Evolutionary conservation across 352 stramenopile species (phyloP), one percentile per base, ranked within the genome.

Genomic region (Phytophthora podocarpi): DNA sequence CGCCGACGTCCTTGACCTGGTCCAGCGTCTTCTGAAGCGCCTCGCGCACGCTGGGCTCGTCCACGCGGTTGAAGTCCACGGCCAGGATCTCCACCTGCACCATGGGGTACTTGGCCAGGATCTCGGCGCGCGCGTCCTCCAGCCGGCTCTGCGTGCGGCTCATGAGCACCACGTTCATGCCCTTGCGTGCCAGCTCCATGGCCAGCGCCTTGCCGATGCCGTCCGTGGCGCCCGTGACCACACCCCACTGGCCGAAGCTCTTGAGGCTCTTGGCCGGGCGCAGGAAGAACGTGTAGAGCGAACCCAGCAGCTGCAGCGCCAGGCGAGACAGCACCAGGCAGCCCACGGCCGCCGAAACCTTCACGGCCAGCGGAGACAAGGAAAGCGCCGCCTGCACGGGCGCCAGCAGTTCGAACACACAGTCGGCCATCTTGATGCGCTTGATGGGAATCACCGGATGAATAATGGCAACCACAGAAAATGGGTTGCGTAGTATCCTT

Each of bases 161-260:
- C 72, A 99, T 98, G 46, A 99, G 87, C 49, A 99, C 77, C 20
- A 99, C 80, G 70, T 97, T 99, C 71, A 99, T 88, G 26, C 97
- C 97, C 71, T 98, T 97, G 71, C 97, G 96, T 13, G 97, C 97
- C 20, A 99, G 82, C 68, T 98, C 92, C 60, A 99, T 81, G 42
- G 87, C 89, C 21, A 95, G 88, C 23, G 85, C 89, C 72, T 97
- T 97, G 66, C 90, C 91, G 59, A 97, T 97, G 64, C 91, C 91
- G 59, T 97, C 90, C n/a, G 88, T 99, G 32, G 96, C 97, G 48
- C 97, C 97, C 35, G 97, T 99, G 42, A 99, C 87, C 35, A 99
- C 88, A 27, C 95, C 97, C 95, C 97, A 99, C 74, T 98, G 82
- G 49, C 98, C 98, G 56, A 98, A 98, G 67, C 87, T 87, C 59